phyloP scores from a whole-genome alignment of 768 basidiomycete genomes.

The Krasilnikovozyma curviuscula region DNA sequence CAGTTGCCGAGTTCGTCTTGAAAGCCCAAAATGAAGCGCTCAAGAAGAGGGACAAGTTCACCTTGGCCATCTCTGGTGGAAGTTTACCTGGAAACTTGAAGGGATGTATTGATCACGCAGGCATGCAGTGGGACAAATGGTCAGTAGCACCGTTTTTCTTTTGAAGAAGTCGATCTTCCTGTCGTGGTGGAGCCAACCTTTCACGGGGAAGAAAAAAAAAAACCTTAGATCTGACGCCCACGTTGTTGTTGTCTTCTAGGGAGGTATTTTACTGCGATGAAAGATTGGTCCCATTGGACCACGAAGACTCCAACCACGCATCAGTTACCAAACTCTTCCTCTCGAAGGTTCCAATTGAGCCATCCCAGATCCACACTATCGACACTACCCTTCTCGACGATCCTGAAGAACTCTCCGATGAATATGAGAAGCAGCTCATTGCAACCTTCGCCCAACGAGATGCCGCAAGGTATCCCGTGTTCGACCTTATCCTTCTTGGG shows the following conservation, averaged over 20 bases:
- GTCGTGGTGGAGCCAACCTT: no score
- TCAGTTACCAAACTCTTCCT: slow-evolving; percentile 57
- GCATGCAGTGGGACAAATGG: slow-evolving; percentile 89
- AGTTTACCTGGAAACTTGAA: slow-evolving; percentile 63
- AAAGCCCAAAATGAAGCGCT: slow-evolving; percentile 78
- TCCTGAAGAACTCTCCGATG: slow-evolving; percentile 31
- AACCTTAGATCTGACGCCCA: no score
- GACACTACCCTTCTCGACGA: slow-evolving; percentile 41
- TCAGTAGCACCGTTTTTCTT: slow-evolving; percentile 25
- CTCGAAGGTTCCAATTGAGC: slow-evolving; percentile 60
- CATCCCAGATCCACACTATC: slow-evolving; percentile 61
- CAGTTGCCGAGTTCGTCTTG: slow-evolving; percentile 62
- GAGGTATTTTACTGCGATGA: slow-evolving; percentile 96
- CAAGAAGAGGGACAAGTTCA: slow-evolving; percentile 73
- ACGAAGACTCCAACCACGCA: slow-evolving; percentile 77
- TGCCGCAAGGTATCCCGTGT: slow-evolving; percentile 85
- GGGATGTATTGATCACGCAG: slow-evolving; percentile 42
- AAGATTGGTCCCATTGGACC: slow-evolving; percentile 77
- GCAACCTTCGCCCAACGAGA: slow-evolving; percentile 78
- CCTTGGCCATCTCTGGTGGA: slow-evolving; percentile 83
- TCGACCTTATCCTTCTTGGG: slow-evolving; percentile 91
- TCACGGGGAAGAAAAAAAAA: no score
- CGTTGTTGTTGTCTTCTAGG: no score
- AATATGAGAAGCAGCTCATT: slow-evolving; percentile 47
- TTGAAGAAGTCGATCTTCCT: no score